These are phyloP conservation scores for Colletotrichum magnum DNA, from an alignment of 2,329 filamentous ascomycete species.

Conservation along the genomic window DNA sequence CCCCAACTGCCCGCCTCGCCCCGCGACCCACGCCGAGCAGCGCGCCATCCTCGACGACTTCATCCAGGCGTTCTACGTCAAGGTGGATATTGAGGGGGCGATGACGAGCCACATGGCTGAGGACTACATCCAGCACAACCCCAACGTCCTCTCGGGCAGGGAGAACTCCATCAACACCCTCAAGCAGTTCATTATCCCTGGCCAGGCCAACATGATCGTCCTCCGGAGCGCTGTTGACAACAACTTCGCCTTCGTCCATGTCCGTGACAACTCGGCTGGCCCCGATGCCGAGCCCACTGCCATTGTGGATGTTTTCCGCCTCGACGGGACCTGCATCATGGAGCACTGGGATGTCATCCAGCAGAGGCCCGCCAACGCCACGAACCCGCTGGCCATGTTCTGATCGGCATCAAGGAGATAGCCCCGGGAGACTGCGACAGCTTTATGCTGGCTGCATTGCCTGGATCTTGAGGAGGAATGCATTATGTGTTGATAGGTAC, in stretches of 20 bases:
- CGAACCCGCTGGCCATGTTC: slow-evolving; percentile 27
- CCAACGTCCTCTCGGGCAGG: slow-evolving; percentile 17
- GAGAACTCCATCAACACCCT: slow-evolving; percentile 10
- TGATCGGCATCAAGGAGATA: background rate
- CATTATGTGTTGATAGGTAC: too few species aligned
- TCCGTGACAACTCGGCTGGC: background rate
- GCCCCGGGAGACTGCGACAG: background rate
- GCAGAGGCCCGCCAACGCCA: slow-evolving; percentile 4
- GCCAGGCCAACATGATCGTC: slow-evolving; percentile 18
- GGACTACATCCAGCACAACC: slow-evolving; percentile 36
- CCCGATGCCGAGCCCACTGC: background rate
- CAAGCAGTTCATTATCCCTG: slow-evolving; percentile 1
- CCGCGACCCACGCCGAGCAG: background rate
- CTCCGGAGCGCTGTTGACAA: slow-evolving; percentile 9
- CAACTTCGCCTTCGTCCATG: slow-evolving; percentile 11
- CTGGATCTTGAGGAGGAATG: too few species aligned
- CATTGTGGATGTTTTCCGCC: slow-evolving; percentile 29
- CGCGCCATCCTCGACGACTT: slow-evolving; percentile 21
- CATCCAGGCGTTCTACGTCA: slow-evolving; percentile 5
- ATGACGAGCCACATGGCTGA: slow-evolving; percentile 11
- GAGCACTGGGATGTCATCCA: slow-evolving; percentile 38
- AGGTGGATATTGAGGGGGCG: slow-evolving; percentile 7
- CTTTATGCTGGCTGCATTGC: background rate
- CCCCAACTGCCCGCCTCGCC: slow-evolving; percentile 18
- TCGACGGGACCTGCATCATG: slow-evolving; percentile 31